Evolutionary conservation across 1,284 basidiomycete species (phyloP).

Genomic region (Lentinula novae-zelandiae): DNA sequence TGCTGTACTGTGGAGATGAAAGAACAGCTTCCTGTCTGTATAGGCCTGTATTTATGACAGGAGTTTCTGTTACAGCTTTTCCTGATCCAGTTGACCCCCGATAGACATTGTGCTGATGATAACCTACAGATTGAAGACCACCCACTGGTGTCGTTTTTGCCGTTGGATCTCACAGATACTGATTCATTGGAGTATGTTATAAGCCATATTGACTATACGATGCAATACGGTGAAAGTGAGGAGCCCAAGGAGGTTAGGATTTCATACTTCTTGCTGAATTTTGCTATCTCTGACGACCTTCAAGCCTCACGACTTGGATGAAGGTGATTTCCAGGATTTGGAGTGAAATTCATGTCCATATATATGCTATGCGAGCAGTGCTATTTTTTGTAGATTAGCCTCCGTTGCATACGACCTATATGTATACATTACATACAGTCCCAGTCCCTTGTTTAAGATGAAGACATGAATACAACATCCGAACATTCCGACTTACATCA

Average conservation of each 20-base stretch:
- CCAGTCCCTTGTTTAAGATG: not conserved
- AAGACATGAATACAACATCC: not conserved
- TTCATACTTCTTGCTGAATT: slow-evolving; percentile 2
- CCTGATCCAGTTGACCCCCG: not conserved
- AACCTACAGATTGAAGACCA: slow-evolving; percentile 89
- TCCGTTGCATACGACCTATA: too few relatives aligned
- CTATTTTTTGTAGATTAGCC: not conserved
- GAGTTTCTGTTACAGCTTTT: too few relatives aligned
- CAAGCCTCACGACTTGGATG: slow-evolving; percentile 84
- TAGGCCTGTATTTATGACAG: too few relatives aligned
- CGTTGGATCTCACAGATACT: slow-evolving; percentile 87
- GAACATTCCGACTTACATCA: slow-evolving; percentile 3
- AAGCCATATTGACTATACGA: slow-evolving; percentile 95
- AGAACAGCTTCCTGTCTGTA: not conserved
- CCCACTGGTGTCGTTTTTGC: slow-evolving; percentile 95
- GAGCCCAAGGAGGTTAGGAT: slow-evolving; percentile 80
- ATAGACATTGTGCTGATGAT: not conserved
- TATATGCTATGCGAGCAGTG: not conserved
- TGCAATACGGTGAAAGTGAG: slow-evolving; percentile 95
- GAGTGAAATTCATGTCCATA: slow-evolving; percentile 37
- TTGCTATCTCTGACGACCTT: slow-evolving; percentile 7
- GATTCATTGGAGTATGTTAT: slow-evolving; percentile 90
- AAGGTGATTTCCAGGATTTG: slow-evolving; percentile 78
- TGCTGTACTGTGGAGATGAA: not conserved
- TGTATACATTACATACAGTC: too few relatives aligned